Base-by-base conservation (phyloP, 2,329 filamentous ascomycete species). In the Graphilbum ipis-grandicollis region DNA sequence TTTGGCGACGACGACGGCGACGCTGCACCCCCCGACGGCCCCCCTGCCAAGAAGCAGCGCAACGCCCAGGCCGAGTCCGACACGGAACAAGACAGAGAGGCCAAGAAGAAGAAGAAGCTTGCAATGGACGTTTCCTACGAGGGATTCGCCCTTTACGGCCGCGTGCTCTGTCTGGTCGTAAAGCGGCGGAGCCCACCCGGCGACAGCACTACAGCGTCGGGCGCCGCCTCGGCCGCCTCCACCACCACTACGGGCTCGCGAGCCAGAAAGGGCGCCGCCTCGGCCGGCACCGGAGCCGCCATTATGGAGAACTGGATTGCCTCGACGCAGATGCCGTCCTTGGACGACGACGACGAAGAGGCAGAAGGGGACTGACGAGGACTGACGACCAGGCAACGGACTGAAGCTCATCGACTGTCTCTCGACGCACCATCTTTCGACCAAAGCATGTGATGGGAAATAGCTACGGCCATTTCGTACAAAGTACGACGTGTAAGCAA, bases 121-220 rank as follows among this genome's bases (percentile, higher is more conserved):
- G 72, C 70, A 17, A 71, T 94, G 62, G 77, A 79, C 43, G 90
- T 88, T 19, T 77, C 75, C 13, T 98, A 96, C 57, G 85, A 96
- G 50, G 88, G 90, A 9, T 96, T 96, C 58, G 82, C 79, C 48
- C 94, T 98, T 51, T 93, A 93, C 58, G 85, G 90, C 10, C 79
- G 84, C 47, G 84, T 93, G 33, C 63, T 98, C 19, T 96, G 86
- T 56, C 66, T 98, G 40, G 79, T 98, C 9, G 77, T 98, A 50
- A 77, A 75, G 55, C 81, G 79, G 52, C 75, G 79, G 34, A 43
- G 39, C 43, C 41, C 48, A 44, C 43, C 42, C 43, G 41, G 49
- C 49, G 43, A 26, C 25, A 5, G 44, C 42, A 9, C 26, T n/a
- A 13, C 6, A 23, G 21, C 21, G 6, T 5, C 6, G 21, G 21